Percentiles rank a stretch among this genome's conserved stretches.
phyloP scores from a whole-genome alignment of 2,329 filamentous ascomycete species.

The Aspergillus pseudonomiae region DNA sequence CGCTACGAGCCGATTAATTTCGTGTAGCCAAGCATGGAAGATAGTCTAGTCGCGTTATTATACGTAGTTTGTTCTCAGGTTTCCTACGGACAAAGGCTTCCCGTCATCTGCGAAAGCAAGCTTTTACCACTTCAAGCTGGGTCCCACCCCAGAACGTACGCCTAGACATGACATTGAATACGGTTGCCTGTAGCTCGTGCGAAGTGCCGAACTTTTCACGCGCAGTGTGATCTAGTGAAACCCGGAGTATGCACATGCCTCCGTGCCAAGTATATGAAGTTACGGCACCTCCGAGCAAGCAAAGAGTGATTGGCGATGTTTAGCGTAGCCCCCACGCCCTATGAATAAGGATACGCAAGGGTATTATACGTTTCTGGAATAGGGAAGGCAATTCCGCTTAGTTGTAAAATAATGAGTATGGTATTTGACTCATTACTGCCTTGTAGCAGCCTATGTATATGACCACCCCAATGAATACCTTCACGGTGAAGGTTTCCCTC shows the following conservation, averaged over 20 bases:
- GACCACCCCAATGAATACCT: not conserved
- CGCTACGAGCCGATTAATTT: not conserved
- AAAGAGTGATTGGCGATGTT: not conserved
- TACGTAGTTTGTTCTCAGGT: not conserved
- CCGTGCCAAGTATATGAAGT: not conserved
- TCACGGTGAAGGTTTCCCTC: not conserved
- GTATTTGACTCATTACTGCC: not conserved
- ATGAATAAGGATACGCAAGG: not conserved
- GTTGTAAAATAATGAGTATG: not conserved
- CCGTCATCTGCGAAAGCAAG: not conserved
- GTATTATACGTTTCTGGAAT: not conserved
- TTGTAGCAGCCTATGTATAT: not conserved
- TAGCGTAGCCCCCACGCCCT: not conserved
- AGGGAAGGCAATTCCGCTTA: not conserved
- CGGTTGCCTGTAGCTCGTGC: not conserved
- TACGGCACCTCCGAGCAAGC: not conserved
- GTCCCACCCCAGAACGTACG: not conserved
- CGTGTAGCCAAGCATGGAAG: not conserved
- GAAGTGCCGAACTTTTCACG: not conserved
- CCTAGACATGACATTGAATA: not conserved
- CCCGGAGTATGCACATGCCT: not conserved
- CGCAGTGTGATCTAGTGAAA: not conserved
- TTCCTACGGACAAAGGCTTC: not conserved
- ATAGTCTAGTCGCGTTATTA: not conserved
- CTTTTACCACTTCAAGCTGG: not conserved